Percentiles rank a stretch among this genome's conserved stretches.
Evolutionary conservation across 345 rosid genomes (phyloP).

Genomic region (Citrus medica): DNA sequence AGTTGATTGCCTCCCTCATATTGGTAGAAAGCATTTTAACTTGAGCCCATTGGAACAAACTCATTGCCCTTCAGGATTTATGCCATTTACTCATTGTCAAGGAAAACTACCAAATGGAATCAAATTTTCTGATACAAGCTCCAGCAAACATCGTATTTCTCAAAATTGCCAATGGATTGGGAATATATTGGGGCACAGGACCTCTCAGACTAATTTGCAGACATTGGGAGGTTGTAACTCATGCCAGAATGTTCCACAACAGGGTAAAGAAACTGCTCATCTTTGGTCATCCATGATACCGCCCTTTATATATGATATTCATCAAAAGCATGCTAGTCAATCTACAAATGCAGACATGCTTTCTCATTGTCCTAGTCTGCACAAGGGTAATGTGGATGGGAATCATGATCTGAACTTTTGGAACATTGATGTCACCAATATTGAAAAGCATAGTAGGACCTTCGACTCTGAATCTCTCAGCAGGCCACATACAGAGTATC

Average conservation of each 20-base stretch:
- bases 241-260: constrained; percentile 45
- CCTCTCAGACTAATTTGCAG: constrained; percentile 32
- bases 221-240: constrained; percentile 35
- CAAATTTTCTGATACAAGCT: constrained; percentile 39
- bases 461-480: constrained; percentile 34
- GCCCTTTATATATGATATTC: constrained; percentile 36
- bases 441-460: constrained; percentile 47
- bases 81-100: constrained; percentile 35
- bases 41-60: constrained; percentile 37
- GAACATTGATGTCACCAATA: constrained; percentile 35
- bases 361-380: constrained; percentile 30
- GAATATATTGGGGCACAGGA: constrained; percentile 35
- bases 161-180: constrained; percentile 47
- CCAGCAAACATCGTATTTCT: constrained; percentile 30
- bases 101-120: constrained; percentile 38
- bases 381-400: constrained; percentile 29
- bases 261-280: constrained; percentile 44
- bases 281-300: constrained; percentile 48
- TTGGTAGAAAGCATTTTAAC: constrained; percentile 20
- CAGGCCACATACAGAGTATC: constrained; percentile 34
- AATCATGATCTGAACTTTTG: constrained; percentile 29
- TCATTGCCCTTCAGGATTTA: constrained; percentile 34
- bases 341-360: constrained; percentile 29
- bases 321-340: constrained; percentile 30
- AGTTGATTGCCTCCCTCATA: constrained; percentile 41